Evolutionary conservation across 2,329 filamentous ascomycete species (phyloP), one percentile per base, ranked within the genome.

Genomic region (Trichoderma aggressivum): DNA sequence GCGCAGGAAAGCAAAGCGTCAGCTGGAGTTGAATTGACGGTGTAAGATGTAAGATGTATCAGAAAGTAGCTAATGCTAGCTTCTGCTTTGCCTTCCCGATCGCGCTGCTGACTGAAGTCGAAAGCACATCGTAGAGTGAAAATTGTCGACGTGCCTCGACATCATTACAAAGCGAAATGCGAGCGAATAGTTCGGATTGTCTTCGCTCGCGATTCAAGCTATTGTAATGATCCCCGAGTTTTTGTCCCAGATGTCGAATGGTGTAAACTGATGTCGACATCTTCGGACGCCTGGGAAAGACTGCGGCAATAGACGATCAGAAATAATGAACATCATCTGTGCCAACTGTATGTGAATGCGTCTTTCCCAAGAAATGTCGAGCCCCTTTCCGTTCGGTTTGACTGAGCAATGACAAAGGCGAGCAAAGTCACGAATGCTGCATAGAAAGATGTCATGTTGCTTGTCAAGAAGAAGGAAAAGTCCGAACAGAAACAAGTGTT

Each of bases 91-190:
- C 53, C 32, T 36, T 43, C 64, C 65, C 65, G 53, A 50, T 59
- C 55, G 65, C 36, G 21, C 8, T 68, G 65, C 65, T 50, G 65
- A 68, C 53, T 61, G 56, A 36, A 56, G 58, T 34, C 58, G 43
- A 53, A 43, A n/a, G 32, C 67, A 55, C 36, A 32, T 55, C 58
- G 30, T 70, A 24, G 24, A 47, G 12, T 70, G 21, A 47, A 34
- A 26, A 60, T 39, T 39, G 36, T 53, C 24, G 67, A 70, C 30
- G 39, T 39, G 21, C 26, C 55, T 50, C 58, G 59, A 62, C 67
- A 56, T 34, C 67, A 70, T 69, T 56, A 58, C 66, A 47, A 61
- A 34, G 10, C n/a, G 66, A 36, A 47, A n/a, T 36, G 65, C n/a
- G 21, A 26, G 55, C n/a, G 36, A 60, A 50, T 26, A 60, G 2